Evolutionary conservation across 2,329 filamentous ascomycete genomes (phyloP), one percentile per base, ranked within the genome.

Genomic region (Phialemoniopsis sp.): DNA sequence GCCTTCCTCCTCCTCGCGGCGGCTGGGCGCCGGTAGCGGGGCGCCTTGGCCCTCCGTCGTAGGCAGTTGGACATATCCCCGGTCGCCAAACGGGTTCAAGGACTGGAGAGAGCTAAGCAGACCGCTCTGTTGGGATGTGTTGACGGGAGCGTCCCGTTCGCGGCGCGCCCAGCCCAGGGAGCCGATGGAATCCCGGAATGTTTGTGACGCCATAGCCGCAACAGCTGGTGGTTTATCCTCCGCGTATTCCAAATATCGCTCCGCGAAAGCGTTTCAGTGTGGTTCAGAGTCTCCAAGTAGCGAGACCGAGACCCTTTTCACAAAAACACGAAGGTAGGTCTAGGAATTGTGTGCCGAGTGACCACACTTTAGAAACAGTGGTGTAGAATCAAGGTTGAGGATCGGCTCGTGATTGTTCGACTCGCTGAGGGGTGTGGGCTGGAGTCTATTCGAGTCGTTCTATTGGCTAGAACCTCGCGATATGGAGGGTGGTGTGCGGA

Each of bases 101-200:
- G 83, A 89, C 59, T 88, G 82, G 53, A 98, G 74, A 47, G 83
- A 88, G 39, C 87, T 86, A 45, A 96, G 63, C 40, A 97, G 71
- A 19, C 88, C 85, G 46, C 79, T 82, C 56, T 81, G 78, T 52
- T 82, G 78, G 46, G 71, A 72, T 35, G 85, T 93, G 63, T 79
- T 26, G 54, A 85, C 82, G 48, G 89, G 82, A 39, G 85, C 70
- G 56, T 94, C 87, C 48, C 79, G 64, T 42, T 89, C 85, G 56
- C 91, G 81, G 53, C 91, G 85, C 56, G 88, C 88, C 93, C 93
- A 97, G 45, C 93, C 93, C 55, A 97, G 68, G 43, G 89, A 93
- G 72, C 88, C 94, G 74, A 97, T 89, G 16, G 88, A 94, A 65
- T 96, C 89, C 60, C 90, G 82, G 64, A 98, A 97, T 34, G 88